These are phyloP conservation scores for Colletotrichum euphorbiae DNA, from an alignment of 2,329 filamentous ascomycete genomes.

Conservation along the genomic window DNA sequence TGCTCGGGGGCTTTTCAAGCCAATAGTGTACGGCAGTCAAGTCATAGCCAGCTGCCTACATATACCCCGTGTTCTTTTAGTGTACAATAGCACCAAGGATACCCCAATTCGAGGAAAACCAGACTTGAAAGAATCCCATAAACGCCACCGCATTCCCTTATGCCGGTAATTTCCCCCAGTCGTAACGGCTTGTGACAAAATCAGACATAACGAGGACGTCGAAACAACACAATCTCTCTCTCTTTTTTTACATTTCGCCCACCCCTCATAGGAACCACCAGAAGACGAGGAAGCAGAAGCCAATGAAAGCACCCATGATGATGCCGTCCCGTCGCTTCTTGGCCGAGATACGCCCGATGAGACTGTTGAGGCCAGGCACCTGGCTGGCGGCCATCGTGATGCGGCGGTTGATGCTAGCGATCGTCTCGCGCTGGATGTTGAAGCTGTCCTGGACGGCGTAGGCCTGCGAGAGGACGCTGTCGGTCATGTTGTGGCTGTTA, in stretches of 20 bases:
- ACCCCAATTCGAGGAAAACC: slow-evolving; percentile 29
- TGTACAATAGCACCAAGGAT: slow-evolving; percentile 39
- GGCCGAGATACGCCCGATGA: slow-evolving; percentile 92
- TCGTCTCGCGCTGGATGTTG: slow-evolving; percentile 84
- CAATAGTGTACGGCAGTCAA: slow-evolving; percentile 7
- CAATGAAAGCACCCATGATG: slow-evolving; percentile 91
- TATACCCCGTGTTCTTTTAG: slow-evolving; percentile 38
- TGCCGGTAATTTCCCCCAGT: slow-evolving; percentile 38
- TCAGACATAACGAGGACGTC: slow-evolving; percentile 14
- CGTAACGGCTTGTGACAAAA: slow-evolving; percentile 35
- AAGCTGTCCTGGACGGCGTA: slow-evolving; percentile 98
- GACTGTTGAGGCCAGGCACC: slow-evolving; percentile 90
- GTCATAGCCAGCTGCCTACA: slow-evolving; percentile 21
- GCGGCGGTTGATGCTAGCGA: slow-evolving; percentile 88
- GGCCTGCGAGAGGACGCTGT: slow-evolving; percentile 91
- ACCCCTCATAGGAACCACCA: slow-evolving; percentile 75
- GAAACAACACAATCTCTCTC: slow-evolving; percentile 8
- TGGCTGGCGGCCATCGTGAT: slow-evolving; percentile 91
- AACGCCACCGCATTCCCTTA: slow-evolving; percentile 40
- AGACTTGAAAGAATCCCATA: slow-evolving; percentile 4
- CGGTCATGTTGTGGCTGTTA: slow-evolving; percentile 88
- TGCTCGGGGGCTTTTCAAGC: slow-evolving; percentile 23
- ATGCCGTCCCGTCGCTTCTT: slow-evolving; percentile 96
- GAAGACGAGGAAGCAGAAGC: slow-evolving; percentile 89
- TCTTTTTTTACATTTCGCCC: slow-evolving; percentile 44